Base-by-base conservation (phyloP, 2,329 filamentous ascomycete genomes). In the Myriosclerotinia duriaeana region DNA sequence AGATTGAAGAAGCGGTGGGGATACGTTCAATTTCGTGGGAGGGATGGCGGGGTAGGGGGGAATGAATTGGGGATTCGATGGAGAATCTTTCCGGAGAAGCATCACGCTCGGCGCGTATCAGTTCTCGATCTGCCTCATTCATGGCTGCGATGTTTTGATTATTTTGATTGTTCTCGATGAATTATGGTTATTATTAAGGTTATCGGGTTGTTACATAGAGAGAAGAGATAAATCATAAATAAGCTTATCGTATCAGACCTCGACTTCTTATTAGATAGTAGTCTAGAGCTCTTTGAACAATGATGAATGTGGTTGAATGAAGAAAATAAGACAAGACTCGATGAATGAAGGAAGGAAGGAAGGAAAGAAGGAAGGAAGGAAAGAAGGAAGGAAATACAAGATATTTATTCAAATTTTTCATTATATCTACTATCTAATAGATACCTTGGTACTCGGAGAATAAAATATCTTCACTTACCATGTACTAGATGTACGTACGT, bases 21-120 rank as follows among this genome's bases (percentile, higher is more conserved):
- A 86, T 84, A 46, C 87, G 84, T 73, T 87, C 85, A 69, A 90
- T 85, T 79, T 84, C 83, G 72, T 82, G 75, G 74, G 80, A 85
- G 44, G 78, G 69, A 26, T 71, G 72, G 50, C 66, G 67, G 15
- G 62, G 62, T 48, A 26, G n/a, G 34, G 52, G 52, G n/a, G 53
- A 59, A 36, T 40, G 70, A 71, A 63, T 71, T 60, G 48, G 72
- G 6, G 63, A 58, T n/a, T 55, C 44, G 53, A 38, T 14, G 56
- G 52, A 44, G 58, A 78, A 73, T 63, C 75, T 76, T 52, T 76
- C 73, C 20, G 80, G 80, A 53, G 79, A 81, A 58, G 86, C 86
- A 71, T 84, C 83, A 67, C 76, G 78, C 73, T 89, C 87, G 36
- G 71, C 71, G 44, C 70, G 67, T 63, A 64, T 59, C 65, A 75